Evolutionary conservation across 208 protist species (phyloP).

Genomic region (Acanthamoeba polyphaga): DNA sequence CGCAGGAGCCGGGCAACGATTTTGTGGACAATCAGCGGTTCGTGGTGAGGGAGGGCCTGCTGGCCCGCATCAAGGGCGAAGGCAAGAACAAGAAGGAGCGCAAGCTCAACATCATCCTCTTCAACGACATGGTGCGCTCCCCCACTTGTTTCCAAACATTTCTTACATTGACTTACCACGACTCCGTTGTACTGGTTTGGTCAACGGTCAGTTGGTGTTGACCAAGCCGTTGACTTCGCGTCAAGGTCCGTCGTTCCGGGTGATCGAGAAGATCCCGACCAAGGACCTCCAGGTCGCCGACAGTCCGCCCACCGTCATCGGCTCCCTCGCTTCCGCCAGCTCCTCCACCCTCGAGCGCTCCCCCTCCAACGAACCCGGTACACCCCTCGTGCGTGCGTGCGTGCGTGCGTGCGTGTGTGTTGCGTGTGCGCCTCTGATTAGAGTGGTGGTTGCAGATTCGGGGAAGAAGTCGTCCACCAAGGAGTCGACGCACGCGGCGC

Average conservation of each 20-base stretch:
- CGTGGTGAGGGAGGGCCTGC: neutral
- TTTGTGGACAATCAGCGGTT: conserved; percentile 21
- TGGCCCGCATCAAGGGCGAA: neutral
- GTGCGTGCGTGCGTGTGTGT: neutral
- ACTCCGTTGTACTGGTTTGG: neutral
- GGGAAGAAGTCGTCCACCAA: neutral
- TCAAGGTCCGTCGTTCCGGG: neutral
- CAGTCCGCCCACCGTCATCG: neutral
- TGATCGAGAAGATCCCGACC: neutral
- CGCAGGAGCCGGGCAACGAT: conserved; percentile 14
- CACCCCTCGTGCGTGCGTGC: neutral
- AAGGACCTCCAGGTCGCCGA: neutral
- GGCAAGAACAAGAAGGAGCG: neutral
- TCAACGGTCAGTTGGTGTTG: neutral
- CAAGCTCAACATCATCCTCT: conserved; percentile 1
- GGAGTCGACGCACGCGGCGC: neutral
- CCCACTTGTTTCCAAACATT: neutral
- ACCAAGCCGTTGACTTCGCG: neutral
- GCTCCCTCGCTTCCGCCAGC: neutral
- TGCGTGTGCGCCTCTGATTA: neutral
- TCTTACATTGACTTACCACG: neutral
- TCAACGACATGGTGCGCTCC: neutral
- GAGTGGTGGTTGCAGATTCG: neutral
- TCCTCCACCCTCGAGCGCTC: neutral
- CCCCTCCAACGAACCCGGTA: neutral